phyloP scores from a whole-genome alignment of 805 yeast species.

The Lipomyces starkeyi region DNA sequence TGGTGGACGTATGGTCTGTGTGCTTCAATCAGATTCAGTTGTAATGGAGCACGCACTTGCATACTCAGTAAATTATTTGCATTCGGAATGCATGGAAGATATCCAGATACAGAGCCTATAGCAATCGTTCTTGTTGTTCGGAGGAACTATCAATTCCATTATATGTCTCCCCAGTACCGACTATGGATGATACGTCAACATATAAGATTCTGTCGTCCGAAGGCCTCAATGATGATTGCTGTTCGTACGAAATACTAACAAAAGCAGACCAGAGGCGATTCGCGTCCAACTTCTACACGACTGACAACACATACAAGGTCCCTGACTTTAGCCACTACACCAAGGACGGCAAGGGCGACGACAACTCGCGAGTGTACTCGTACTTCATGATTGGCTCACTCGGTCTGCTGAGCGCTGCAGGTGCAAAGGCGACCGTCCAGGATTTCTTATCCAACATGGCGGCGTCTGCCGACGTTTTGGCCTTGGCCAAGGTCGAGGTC shows the following conservation, averaged over 20 bases:
- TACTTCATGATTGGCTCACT: constrained; percentile 98
- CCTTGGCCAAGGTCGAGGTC: constrained; percentile 99
- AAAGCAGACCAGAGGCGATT: constrained; percentile 34
- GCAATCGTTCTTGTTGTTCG: too few species aligned
- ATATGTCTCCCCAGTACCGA: not conserved
- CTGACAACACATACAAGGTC: constrained; percentile 41
- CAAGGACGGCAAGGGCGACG: constrained; percentile 71
- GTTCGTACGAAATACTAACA: not conserved
- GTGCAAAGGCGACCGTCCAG: constrained; percentile 86
- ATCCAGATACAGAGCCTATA: not conserved
- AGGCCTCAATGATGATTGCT: not conserved
- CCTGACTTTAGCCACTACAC: constrained; percentile 54
- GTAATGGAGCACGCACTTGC: too few species aligned
- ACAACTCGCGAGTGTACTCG: constrained; percentile 81
- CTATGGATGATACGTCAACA: not conserved
- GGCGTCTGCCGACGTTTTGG: constrained; percentile 98
- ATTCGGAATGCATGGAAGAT: too few species aligned
- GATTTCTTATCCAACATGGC: constrained; percentile 86
- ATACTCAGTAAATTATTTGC: too few species aligned
- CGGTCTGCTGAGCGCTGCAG: constrained; percentile 85
- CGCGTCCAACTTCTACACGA: constrained; percentile 33
- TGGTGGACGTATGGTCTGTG: not conserved
- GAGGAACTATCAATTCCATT: not conserved
- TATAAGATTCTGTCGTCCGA: not conserved
- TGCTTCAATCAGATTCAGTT: not conserved